These are phyloP conservation scores for Pezicula neosporulosa DNA, from an alignment of 2,329 filamentous ascomycete species.

Conservation along the genomic window DNA sequence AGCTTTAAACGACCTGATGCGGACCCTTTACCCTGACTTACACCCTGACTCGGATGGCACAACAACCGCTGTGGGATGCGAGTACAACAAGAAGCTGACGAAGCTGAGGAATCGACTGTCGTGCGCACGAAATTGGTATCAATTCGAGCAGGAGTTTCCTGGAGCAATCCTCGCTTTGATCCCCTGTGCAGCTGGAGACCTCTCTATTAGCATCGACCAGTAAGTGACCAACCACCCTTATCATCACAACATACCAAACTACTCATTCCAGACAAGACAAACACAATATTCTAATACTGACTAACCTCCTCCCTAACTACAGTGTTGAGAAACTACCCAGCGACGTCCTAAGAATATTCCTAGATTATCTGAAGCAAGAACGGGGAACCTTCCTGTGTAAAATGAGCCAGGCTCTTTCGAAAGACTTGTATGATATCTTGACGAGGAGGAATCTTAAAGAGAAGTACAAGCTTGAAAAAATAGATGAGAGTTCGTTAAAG, in stretches of 20 bases:
- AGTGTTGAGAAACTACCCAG: not conserved
- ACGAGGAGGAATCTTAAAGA: not conserved
- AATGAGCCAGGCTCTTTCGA: not conserved
- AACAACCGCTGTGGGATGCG: not conserved
- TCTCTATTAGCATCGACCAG: slow-evolving; percentile 1
- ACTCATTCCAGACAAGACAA: too few relatives aligned
- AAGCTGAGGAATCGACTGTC: not conserved
- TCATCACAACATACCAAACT: too few relatives aligned
- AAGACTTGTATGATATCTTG: not conserved
- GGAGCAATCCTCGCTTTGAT: slow-evolving; percentile 1
- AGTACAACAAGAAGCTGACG: not conserved
- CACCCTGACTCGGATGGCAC: not conserved
- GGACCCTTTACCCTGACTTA: not conserved
- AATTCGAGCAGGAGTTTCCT: slow-evolving; percentile 1
- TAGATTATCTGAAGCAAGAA: not conserved
- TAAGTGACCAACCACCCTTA: too few relatives aligned
- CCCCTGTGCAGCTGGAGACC: not conserved
- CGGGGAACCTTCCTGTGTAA: not conserved
- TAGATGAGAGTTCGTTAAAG: not conserved
- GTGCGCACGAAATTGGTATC: slow-evolving; percentile 1
- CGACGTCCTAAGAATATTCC: not conserved
- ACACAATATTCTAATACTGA: too few relatives aligned
- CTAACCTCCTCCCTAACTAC: too few relatives aligned
- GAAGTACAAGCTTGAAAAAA: not conserved
- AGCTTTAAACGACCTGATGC: not conserved